A percentile compares a stretch with the other conserved stretches of the same genome.
Evolutionary conservation across 139 green algal species (phyloP).

Genomic region (Closterium sp.): DNA sequence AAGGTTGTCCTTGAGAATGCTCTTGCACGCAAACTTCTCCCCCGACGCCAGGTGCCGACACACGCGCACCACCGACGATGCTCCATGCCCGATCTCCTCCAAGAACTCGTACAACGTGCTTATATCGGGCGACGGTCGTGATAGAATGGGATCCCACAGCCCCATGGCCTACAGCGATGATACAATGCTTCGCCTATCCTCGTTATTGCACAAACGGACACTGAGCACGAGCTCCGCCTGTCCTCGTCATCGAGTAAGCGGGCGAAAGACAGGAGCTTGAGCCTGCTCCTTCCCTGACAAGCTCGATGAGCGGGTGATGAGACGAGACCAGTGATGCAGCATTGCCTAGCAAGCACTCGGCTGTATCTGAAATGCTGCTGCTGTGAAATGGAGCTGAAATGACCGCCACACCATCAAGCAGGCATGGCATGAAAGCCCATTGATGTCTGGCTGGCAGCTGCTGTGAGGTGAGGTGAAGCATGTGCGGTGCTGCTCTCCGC

Average conservation of each 20-base stretch:
- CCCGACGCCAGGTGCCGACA: conserved; percentile 25
- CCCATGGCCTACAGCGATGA: neutral
- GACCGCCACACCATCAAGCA: too few relatives aligned
- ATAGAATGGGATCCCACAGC: neutral
- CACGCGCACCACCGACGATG: neutral
- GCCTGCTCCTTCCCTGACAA: neutral
- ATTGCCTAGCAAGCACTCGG: neutral
- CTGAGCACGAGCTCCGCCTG: neutral
- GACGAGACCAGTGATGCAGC: neutral
- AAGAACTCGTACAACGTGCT: neutral
- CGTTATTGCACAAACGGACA: neutral
- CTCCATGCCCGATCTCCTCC: neutral
- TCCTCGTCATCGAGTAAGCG: neutral
- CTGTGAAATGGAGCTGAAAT: neutral
- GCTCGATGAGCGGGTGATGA: neutral
- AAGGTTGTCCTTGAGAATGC: conserved; percentile 89
- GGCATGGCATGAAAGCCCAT: too few relatives aligned
- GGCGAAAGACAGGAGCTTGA: neutral
- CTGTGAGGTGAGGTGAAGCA: neutral
- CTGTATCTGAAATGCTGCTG: neutral
- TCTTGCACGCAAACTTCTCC: conserved; percentile 76
- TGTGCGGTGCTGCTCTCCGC: neutral
- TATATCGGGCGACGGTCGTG: neutral
- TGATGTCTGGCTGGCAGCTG: neutral
- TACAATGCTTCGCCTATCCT: neutral